Conservation (phyloP, 176 grass and related monocot species). For the Ensete ventricosum region DNA sequence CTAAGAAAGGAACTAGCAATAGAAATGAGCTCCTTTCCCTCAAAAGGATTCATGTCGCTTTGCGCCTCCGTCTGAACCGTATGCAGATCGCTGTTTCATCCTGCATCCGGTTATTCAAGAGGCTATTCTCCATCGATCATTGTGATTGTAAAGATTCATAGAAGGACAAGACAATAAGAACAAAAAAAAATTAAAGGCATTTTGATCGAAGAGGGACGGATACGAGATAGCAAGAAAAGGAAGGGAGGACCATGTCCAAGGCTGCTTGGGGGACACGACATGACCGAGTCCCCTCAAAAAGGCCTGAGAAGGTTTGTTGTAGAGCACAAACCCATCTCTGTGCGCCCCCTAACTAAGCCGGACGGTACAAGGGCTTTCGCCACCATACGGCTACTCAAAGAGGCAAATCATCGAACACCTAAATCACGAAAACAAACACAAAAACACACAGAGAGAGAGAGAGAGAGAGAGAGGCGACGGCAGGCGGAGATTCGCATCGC, state of each 20-base stretch:
- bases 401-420: background rate
- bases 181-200: background rate
- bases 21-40: background rate
- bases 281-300: constrained; percentile 2
- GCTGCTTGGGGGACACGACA: background rate
- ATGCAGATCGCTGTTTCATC: background rate
- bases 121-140: background rate
- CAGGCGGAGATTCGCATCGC: too few relatives aligned
- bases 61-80: constrained; percentile 13
- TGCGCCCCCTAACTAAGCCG: constrained; percentile 5
- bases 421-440: background rate
- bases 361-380: background rate
- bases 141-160: background rate
- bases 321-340: background rate
- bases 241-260: background rate
- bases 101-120: constrained; percentile 9
- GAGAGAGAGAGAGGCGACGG: background rate
- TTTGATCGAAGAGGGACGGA: background rate
- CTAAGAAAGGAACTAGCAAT: background rate
- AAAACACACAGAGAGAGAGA: too few relatives aligned
- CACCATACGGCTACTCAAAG: constrained; percentile 6
- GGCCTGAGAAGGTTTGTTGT: background rate
- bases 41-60: constrained; percentile 6
- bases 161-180: background rate
- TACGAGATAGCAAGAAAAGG: background rate